Evolutionary conservation across 129 eudicot species (phyloP).

Genomic region (Saposhnikovia divaricata): DNA sequence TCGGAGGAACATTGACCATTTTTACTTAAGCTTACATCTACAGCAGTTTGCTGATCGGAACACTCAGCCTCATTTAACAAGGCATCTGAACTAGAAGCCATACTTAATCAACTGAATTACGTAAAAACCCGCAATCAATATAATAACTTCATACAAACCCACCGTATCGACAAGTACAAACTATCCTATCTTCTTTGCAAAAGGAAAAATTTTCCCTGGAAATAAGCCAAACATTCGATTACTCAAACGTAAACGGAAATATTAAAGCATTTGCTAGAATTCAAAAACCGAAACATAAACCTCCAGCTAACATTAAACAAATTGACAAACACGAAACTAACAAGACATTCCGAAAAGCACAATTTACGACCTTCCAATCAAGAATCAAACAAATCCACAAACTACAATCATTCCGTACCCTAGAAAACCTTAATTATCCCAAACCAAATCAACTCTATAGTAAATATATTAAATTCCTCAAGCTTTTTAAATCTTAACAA

Average conservation of each 20-base stretch:
- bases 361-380: not conserved
- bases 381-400: no score
- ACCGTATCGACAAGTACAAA: not conserved
- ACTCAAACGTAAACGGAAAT: no score
- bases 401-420: not conserved
- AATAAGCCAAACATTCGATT: no score
- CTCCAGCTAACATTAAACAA: no score
- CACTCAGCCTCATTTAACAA: conserved; percentile 5
- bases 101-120: not conserved
- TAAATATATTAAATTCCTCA: no score
- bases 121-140: not conserved
- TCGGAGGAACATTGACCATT: conserved; percentile 17
- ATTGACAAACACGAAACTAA: no score
- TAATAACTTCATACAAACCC: not conserved
- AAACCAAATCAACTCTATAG: not conserved
- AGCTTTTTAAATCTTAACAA: not conserved
- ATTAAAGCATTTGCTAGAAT: no score
- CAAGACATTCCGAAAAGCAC: not conserved
- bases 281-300: no score
- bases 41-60: conserved; percentile 13
- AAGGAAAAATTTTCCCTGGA: no score
- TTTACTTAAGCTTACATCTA: conserved; percentile 24
- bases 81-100: conserved; percentile 3
- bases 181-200: no score
- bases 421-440: not conserved